Evolutionary conservation across 208 protist genomes (phyloP).

Genomic region (Wallacemonas rigidus): DNA sequence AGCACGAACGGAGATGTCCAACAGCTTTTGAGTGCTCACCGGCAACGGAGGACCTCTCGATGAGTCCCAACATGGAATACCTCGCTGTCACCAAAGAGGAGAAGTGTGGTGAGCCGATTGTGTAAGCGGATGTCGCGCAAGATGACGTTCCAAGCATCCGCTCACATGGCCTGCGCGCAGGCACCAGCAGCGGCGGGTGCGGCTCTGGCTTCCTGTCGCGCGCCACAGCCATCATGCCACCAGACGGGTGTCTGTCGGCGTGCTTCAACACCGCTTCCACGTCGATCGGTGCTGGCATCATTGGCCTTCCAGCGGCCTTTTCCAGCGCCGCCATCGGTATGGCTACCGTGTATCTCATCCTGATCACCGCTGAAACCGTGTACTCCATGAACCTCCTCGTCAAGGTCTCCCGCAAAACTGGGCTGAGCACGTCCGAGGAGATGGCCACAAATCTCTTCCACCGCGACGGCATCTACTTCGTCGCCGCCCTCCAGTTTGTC

Average conservation of each 20-base stretch:
- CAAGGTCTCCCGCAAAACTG: constrained; percentile 29
- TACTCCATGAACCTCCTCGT: constrained; percentile 54
- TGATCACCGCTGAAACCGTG: constrained; percentile 34
- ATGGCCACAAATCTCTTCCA: constrained; percentile 34
- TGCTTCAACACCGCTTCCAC: constrained; percentile 47
- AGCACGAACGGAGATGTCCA: not conserved
- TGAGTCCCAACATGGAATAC: not conserved
- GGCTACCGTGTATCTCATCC: constrained; percentile 31
- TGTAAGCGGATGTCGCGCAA: not conserved
- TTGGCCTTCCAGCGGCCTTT: constrained; percentile 51
- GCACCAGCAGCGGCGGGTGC: not conserved
- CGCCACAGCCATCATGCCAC: constrained; percentile 29
- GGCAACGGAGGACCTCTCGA: not conserved
- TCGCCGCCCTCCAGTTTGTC: constrained; percentile 31
- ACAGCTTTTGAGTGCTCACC: not conserved
- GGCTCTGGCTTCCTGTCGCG: not conserved
- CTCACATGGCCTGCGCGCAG: too few species aligned
- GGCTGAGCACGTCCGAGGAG: constrained; percentile 34
- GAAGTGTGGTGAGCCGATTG: not conserved
- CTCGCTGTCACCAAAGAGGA: not conserved
- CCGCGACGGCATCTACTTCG: constrained; percentile 19
- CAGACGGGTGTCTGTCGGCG: constrained; percentile 38
- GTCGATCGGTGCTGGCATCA: constrained; percentile 51
- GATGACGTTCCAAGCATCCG: not conserved
- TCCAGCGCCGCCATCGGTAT: constrained; percentile 39